Conservation (phyloP, 441 rosid genomes). For the Raphanus hybrid region DNA sequence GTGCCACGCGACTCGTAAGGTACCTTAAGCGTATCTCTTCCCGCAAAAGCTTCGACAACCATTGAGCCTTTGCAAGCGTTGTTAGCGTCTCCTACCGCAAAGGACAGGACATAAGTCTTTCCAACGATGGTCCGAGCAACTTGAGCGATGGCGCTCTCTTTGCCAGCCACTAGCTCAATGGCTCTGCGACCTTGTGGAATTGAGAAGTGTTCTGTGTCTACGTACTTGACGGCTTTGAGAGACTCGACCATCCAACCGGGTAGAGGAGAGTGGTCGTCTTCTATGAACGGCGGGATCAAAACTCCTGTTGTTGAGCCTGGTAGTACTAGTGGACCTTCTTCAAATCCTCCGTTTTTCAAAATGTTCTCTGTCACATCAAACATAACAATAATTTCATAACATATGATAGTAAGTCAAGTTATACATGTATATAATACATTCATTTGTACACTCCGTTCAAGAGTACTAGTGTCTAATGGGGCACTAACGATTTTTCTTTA, state of each 20-base stretch:
- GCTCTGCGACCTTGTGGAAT: slow-evolving; percentile 65
- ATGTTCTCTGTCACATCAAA: neutral
- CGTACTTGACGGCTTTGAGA: slow-evolving; percentile 91
- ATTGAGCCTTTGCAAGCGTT: slow-evolving; percentile 65
- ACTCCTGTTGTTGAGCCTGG: slow-evolving; percentile 80
- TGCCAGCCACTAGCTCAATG: slow-evolving; percentile 66
- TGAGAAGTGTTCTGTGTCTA: slow-evolving; percentile 61
- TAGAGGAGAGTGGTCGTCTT: slow-evolving; percentile 81
- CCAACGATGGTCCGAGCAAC: slow-evolving; percentile 53
- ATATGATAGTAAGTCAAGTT: neutral
- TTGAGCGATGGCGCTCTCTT: slow-evolving; percentile 72
- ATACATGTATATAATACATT: neutral
- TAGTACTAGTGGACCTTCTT: slow-evolving; percentile 53
- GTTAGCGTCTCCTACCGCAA: slow-evolving; percentile 65
- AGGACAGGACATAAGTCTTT: slow-evolving; percentile 50
- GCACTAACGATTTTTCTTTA: neutral
- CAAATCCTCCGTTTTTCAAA: slow-evolving; percentile 1
- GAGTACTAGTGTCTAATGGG: neutral
- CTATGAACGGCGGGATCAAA: slow-evolving; percentile 83
- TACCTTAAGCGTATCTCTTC: slow-evolving; percentile 53
- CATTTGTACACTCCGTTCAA: neutral
- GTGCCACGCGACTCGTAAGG: slow-evolving; percentile 65
- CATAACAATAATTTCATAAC: neutral
- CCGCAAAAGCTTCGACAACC: slow-evolving; percentile 69
- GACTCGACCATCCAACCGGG: slow-evolving; percentile 92